phyloP scores from a whole-genome alignment of 495 filamentous ascomycete genomes.

The Aspergillus indologenus region DNA sequence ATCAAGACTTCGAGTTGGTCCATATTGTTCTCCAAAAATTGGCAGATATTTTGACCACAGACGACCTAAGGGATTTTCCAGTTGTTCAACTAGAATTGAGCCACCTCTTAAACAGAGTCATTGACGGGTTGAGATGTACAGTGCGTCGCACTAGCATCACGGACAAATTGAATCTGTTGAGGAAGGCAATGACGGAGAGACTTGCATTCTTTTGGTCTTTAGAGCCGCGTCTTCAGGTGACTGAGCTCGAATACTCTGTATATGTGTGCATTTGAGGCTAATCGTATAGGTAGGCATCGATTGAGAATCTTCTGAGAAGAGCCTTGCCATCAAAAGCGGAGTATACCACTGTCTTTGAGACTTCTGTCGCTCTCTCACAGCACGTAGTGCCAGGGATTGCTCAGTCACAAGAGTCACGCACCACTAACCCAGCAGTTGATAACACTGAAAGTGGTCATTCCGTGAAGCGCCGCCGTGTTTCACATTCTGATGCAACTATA shows the following conservation, averaged over 20 bases:
- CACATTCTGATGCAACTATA: slow-evolving; percentile 3
- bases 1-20: slow-evolving; percentile 27
- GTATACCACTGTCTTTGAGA: neutral
- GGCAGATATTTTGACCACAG: slow-evolving; percentile 24
- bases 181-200: slow-evolving; percentile 19
- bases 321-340: neutral
- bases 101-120: slow-evolving; percentile 26
- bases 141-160: slow-evolving; percentile 1
- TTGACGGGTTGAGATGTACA: slow-evolving; percentile 13
- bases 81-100: slow-evolving; percentile 28
- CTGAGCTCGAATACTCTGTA: neutral
- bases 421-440: slow-evolving; percentile 8
- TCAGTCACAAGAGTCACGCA: slow-evolving; percentile 11
- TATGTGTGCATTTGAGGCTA: slow-evolving; percentile 13
- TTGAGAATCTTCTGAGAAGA: slow-evolving; percentile 14
- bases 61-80: slow-evolving; percentile 18
- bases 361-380: neutral
- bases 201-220: slow-evolving; percentile 13
- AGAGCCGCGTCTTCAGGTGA: slow-evolving; percentile 33
- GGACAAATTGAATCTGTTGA: slow-evolving; percentile 24
- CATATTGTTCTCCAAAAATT: slow-evolving; percentile 31
- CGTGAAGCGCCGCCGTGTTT: slow-evolving; percentile 29
- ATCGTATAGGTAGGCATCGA: slow-evolving; percentile 23
- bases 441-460: slow-evolving; percentile 17
- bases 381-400: neutral